Evolutionary conservation across 1,139 yeast genomes (phyloP).

Genomic region (Suhomyces guaymorum): DNA sequence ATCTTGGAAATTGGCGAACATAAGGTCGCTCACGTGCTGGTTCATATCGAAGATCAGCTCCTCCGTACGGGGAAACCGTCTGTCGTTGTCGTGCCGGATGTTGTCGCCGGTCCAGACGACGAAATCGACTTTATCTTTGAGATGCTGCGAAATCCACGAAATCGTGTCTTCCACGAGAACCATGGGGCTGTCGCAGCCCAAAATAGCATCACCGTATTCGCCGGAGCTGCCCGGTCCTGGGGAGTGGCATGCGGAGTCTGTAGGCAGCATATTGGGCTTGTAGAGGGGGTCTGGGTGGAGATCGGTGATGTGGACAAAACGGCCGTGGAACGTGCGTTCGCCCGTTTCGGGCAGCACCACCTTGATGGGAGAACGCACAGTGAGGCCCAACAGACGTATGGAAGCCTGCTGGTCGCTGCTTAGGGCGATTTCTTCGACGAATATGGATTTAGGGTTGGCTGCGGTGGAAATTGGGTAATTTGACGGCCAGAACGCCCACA

Average conservation of each 20-base stretch:
- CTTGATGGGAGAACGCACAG: conserved; percentile 34
- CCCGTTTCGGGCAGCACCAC: conserved; percentile 27
- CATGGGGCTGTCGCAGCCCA: conserved; percentile 74
- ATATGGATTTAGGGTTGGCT: too few species aligned
- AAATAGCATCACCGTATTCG: conserved; percentile 71
- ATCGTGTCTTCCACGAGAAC: conserved; percentile 62
- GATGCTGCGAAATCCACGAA: conserved; percentile 61
- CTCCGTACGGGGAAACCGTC: conserved; percentile 71
- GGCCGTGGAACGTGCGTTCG: conserved; percentile 52
- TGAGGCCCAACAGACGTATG: conserved; percentile 32
- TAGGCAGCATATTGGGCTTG: conserved; percentile 43
- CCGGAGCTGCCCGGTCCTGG: conserved; percentile 53
- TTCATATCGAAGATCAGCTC: conserved; percentile 69
- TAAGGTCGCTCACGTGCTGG: conserved; percentile 52
- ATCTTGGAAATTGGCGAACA: conserved; percentile 51
- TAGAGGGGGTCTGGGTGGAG: conserved; percentile 83
- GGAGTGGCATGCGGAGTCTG: conserved; percentile 51
- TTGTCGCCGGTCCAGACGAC: conserved; percentile 92
- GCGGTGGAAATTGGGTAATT: not conserved
- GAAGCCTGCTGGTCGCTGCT: too few species aligned
- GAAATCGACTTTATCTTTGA: conserved; percentile 77
- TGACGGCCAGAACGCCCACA: too few species aligned
- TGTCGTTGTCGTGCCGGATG: conserved; percentile 81
- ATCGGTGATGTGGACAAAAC: conserved; percentile 83
- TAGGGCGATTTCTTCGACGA: too few species aligned